These are phyloP conservation scores for Microcyclospora tardicrescens DNA, from an alignment of 2,329 filamentous ascomycete genomes.

Conservation along the genomic window DNA sequence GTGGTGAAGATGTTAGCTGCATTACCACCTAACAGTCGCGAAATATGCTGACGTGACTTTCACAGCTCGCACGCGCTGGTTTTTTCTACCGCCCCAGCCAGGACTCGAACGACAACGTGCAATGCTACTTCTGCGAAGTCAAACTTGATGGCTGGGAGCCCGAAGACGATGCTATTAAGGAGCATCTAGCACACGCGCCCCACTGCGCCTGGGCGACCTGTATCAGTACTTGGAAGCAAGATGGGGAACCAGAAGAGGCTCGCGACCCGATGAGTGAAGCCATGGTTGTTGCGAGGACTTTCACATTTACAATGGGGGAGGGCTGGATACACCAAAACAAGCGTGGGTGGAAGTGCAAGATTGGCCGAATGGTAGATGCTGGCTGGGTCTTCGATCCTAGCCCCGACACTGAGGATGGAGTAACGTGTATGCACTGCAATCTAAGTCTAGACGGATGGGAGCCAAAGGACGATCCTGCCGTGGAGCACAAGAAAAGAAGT, in stretches of 20 bases:
- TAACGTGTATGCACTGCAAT: constrained; percentile 82
- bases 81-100: constrained; percentile 76
- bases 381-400: constrained; percentile 88
- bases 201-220: constrained; percentile 78
- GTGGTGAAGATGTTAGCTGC: constrained; percentile 47
- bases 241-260: constrained; percentile 49
- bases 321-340: constrained; percentile 84
- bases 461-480: constrained; percentile 75
- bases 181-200: constrained; percentile 73
- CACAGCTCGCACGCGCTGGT: constrained; percentile 73
- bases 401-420: constrained; percentile 66
- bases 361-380: constrained; percentile 78
- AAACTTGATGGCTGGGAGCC: constrained; percentile 86
- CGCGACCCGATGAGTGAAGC: constrained; percentile 56
- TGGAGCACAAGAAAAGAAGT: constrained; percentile 73
- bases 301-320: constrained; percentile 57
- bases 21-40: constrained; percentile 4
- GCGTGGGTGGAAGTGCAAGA: constrained; percentile 79
- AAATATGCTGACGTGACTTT: constrained; percentile 8
- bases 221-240: constrained; percentile 38
- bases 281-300: constrained; percentile 64
- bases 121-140: constrained; percentile 76
- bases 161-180: constrained; percentile 66
- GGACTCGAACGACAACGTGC: constrained; percentile 70
- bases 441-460: constrained; percentile 92